A percentile compares a stretch with the other conserved stretches of the same genome.
These are phyloP conservation scores for Lagerstroemia fauriei DNA, from an alignment of 441 rosid genomes.

Conservation along the genomic window DNA sequence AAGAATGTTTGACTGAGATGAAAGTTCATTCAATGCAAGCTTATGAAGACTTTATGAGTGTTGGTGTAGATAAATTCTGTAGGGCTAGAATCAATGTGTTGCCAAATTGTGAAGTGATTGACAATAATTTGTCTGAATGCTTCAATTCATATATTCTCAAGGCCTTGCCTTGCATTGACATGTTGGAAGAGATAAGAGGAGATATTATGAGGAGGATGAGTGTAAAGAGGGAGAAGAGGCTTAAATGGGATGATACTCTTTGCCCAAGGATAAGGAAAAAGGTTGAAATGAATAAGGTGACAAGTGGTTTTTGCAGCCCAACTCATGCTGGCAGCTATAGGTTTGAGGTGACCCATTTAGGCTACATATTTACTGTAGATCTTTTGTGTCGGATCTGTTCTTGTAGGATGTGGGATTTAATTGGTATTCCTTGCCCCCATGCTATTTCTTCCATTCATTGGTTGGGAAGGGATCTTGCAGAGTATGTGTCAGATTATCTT, in stretches of 20 bases:
- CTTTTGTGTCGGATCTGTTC: not conserved
- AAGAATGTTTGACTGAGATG: not conserved
- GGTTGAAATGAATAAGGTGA: not conserved
- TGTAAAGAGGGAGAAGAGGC: not conserved
- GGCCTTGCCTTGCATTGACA: not conserved
- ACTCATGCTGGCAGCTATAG: not conserved
- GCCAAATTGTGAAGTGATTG: not conserved
- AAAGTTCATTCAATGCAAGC: not conserved
- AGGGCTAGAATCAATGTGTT: not conserved
- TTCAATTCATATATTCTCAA: not conserved
- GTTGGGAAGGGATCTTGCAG: not conserved
- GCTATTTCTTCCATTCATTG: not conserved
- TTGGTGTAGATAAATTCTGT: not conserved
- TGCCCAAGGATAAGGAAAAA: not conserved
- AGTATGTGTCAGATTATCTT: too few species aligned
- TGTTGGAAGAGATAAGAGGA: not conserved
- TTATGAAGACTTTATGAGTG: not conserved
- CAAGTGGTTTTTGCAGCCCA: not conserved
- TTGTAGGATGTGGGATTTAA: not conserved
- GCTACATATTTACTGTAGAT: not conserved
- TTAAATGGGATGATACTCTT: not conserved
- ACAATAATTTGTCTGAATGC: not conserved
- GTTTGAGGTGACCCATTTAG: not conserved
- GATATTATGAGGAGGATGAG: not conserved
- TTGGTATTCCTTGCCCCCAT: not conserved